Evolutionary conservation across 495 filamentous ascomycete genomes (phyloP), one percentile per base, ranked within the genome.

Genomic region (Aspergillus conjunctus): DNA sequence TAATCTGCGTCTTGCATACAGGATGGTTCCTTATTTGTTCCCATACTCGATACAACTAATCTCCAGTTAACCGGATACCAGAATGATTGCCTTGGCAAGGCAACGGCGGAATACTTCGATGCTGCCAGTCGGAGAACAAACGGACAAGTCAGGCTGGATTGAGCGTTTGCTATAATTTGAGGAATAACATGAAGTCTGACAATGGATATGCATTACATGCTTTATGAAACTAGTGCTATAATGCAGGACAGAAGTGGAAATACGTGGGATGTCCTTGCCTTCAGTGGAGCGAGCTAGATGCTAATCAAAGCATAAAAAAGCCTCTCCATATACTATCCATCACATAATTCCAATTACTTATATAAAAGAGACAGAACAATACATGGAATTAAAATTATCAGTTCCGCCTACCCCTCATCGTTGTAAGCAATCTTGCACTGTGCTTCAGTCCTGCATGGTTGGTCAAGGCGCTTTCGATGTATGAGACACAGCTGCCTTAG

Each of bases 281-380:
- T 26, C 26, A 26, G 2, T 5, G 5, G 26, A 26, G 26, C 26
- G 26, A 26, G 26, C 26, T 26, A 26, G 26, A 5, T 26, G 26
- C 26, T 26, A 26, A 26, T 43, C 3, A 43, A 10, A 43, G 39
- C 17, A 14, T 43, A 11, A 43, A 48, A 11, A 7, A 48, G 17
- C 17, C 20, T 48, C 18, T 48, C n/a, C 26, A 51, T 51, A 21
- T 51, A 31, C 12, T 51, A 51, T 51, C 49, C 14, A 32, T 51
- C 49, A 51, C 49, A 51, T n/a, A 18, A 48, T 20, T 4, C 18
- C 44, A 17, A 15, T 10, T 22, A 20, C 9, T 20, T 10, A 48
- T 48, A 11, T 20, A 30, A 15, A 32, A 32, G 17, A 32, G n/a
- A 12, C 20, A 20, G n/a, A 17, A 18, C 1, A 48, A 3, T 17